These are phyloP conservation scores for Apium graveolens DNA, from an alignment of 129 eudicot species.

Conservation along the genomic window DNA sequence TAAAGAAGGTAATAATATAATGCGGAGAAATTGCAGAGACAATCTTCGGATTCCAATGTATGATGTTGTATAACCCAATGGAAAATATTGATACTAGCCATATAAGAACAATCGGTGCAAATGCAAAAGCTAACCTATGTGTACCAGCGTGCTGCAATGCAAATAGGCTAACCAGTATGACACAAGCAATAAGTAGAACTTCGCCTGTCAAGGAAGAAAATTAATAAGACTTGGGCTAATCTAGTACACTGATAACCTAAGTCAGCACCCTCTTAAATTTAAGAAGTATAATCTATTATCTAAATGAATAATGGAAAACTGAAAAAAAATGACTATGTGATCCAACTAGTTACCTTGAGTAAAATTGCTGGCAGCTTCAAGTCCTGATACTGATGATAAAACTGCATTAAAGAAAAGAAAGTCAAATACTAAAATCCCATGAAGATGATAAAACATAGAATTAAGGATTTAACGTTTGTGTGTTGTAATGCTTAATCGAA, in stretches of 20 bases:
- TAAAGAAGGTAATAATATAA: constrained; percentile 66
- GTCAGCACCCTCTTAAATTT: background rate
- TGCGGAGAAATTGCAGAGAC: constrained; percentile 71
- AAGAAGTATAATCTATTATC: background rate
- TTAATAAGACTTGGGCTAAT: background rate
- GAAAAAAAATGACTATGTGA: background rate
- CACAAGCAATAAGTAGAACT: constrained; percentile 48
- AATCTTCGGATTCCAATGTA: constrained; percentile 73
- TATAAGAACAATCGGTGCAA: constrained; percentile 75
- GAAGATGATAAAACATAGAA: background rate
- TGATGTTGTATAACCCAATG: constrained; percentile 63
- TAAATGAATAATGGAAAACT: background rate
- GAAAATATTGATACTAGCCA: constrained; percentile 65
- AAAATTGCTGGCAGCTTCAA: constrained; percentile 35
- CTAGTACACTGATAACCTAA: background rate
- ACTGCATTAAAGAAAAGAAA: constrained; percentile 41
- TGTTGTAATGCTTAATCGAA: background rate
- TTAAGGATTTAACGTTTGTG: background rate
- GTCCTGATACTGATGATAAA: constrained; percentile 73
- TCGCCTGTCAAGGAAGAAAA: constrained; percentile 32
- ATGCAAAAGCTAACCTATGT: constrained; percentile 60
- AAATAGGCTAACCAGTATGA: constrained; percentile 66
- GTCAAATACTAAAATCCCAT: constrained; percentile 2
- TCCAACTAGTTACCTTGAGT: constrained; percentile 41
- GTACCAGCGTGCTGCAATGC: constrained; percentile 84